phyloP scores from a whole-genome alignment of 2,329 filamentous ascomycete species.

The Ilyonectria robusta region DNA sequence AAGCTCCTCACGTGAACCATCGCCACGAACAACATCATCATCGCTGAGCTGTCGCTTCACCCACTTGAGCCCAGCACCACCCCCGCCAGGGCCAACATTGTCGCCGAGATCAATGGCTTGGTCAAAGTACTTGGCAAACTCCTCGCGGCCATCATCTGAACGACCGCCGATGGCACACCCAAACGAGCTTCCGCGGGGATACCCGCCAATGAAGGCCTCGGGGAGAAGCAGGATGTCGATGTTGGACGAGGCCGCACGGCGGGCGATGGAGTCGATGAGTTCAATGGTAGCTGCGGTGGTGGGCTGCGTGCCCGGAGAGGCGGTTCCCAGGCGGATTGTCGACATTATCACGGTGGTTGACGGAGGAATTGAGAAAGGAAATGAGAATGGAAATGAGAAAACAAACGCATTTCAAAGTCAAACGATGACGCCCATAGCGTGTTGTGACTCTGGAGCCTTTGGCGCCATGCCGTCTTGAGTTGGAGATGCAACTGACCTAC shows the following conservation, averaged over 20 bases:
- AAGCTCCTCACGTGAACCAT: conserved; percentile 82
- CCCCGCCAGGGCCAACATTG: conserved; percentile 67
- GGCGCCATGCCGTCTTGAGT: conserved; percentile 9
- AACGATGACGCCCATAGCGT: not conserved
- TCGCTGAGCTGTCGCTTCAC: conserved; percentile 68
- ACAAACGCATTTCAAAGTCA: not conserved
- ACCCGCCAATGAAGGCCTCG: conserved; percentile 92
- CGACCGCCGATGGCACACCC: conserved; percentile 82
- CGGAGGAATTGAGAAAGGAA: too few species aligned
- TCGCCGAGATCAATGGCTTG: conserved; percentile 88
- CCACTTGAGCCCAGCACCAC: conserved; percentile 83
- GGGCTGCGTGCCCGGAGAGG: conserved; percentile 66
- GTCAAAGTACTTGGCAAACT: conserved; percentile 86
- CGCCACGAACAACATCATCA: conserved; percentile 55
- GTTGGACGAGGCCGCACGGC: conserved; percentile 68
- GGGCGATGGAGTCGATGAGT: conserved; percentile 75
- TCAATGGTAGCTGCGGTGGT: conserved; percentile 73
- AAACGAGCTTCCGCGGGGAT: conserved; percentile 86
- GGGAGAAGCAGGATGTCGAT: conserved; percentile 87
- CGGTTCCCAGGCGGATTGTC: conserved; percentile 67
- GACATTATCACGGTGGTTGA: conserved; percentile 26
- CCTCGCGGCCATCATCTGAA: conserved; percentile 79
- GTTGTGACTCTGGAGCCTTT: conserved; percentile 2
- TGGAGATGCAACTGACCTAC: conserved; percentile 10
- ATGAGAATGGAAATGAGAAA: not conserved